Conservation (phyloP, 495 filamentous ascomycete species). For the Bacidia rubella region DNA sequence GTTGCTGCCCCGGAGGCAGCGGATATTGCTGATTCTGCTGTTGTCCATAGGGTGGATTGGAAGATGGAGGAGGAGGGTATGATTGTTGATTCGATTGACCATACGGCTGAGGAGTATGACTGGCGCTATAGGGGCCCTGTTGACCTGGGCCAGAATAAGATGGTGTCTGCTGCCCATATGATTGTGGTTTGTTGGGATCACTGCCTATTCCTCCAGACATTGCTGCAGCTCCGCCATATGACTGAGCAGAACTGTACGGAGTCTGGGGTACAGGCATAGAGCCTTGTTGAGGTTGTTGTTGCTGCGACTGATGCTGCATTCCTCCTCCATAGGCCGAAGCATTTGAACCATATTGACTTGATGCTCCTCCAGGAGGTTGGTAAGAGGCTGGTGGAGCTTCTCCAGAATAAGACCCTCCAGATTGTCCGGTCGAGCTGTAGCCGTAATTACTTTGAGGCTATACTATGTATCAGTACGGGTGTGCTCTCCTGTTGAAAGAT, state of each 20-base stretch:
- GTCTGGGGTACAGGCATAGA: background rate
- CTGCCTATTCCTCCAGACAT: background rate
- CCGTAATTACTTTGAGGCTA: slow-evolving; percentile 22
- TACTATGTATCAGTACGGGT: background rate
- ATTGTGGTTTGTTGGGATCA: background rate
- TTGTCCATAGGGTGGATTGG: slow-evolving; percentile 3
- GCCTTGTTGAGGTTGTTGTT: background rate
- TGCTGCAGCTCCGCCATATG: background rate
- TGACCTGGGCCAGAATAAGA: background rate
- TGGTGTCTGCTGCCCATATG: background rate
- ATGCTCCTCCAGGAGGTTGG: slow-evolving; percentile 17
- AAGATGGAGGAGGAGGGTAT: background rate
- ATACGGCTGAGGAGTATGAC: background rate
- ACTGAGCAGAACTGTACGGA: background rate
- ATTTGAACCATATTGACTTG: slow-evolving; percentile 11
- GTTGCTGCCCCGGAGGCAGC: background rate
- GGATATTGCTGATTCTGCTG: background rate
- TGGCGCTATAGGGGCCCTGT: background rate
- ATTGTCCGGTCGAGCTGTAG: slow-evolving; percentile 19
- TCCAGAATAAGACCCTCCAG: slow-evolving; percentile 24
- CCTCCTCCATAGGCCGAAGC: background rate
- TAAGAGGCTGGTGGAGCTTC: slow-evolving; percentile 28
- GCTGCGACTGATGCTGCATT: background rate
- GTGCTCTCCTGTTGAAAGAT: background rate
- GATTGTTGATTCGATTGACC: background rate